Conservation (phyloP, 2,329 filamentous ascomycete species). For the Trichoderma gracile region DNA sequence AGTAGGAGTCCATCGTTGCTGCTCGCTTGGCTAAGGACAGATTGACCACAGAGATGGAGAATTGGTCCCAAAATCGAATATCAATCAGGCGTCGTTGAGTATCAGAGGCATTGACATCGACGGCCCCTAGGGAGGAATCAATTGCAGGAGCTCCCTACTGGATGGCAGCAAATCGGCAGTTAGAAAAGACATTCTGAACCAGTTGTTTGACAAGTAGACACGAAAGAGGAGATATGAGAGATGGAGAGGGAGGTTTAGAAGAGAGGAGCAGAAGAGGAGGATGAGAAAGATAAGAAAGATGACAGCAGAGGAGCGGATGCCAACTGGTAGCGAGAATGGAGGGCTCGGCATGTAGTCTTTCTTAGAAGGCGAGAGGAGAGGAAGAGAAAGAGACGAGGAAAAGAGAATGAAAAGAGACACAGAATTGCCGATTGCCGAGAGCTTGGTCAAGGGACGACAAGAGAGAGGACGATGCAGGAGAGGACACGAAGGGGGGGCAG, state of each 20-base stretch:
- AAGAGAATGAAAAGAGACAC: constrained; percentile 10
- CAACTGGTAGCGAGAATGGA: constrained; percentile 4
- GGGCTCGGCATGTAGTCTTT: constrained; percentile 7
- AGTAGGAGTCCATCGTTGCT: constrained; percentile 55
- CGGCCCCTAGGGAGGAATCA: constrained; percentile 19
- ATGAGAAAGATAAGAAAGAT: constrained; percentile 32
- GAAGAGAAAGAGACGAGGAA: not conserved
- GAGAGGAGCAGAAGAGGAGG: constrained; percentile 28
- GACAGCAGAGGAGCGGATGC: constrained; percentile 26
- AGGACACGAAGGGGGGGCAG: constrained; percentile 19
- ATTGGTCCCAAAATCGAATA: not conserved
- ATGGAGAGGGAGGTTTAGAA: constrained; percentile 30
- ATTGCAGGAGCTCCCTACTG: constrained; percentile 45
- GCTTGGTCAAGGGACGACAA: constrained; percentile 20
- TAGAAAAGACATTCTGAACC: constrained; percentile 55
- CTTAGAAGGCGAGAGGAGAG: constrained; percentile 16
- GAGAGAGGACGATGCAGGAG: constrained; percentile 22
- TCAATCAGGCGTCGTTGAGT: constrained; percentile 8
- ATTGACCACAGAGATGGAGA: constrained; percentile 7
- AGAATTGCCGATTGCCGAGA: constrained; percentile 24
- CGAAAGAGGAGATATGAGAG: constrained; percentile 31
- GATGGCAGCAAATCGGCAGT: constrained; percentile 55
- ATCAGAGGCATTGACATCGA: constrained; percentile 19
- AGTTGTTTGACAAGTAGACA: constrained; percentile 31
- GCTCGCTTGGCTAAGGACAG: constrained; percentile 4